Base-by-base conservation (phyloP, 139 green algal genomes). In the Ettlia oleoabundans region DNA sequence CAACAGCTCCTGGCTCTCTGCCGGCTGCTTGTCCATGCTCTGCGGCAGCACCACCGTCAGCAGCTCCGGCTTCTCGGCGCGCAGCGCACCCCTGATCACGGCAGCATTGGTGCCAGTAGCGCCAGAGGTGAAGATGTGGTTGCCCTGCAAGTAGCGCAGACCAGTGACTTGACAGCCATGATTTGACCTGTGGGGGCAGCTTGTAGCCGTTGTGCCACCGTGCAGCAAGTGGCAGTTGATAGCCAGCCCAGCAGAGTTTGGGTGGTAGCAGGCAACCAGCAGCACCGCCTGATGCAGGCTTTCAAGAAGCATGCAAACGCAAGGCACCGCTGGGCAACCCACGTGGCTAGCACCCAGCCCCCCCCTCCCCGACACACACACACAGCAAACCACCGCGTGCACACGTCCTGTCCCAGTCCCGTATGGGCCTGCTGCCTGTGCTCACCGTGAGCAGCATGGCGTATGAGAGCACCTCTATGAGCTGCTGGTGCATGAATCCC, bases 391-490 rank as follows among this genome's bases (percentile, higher is more conserved):
- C n/a, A 10, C 47, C 47, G 47, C 18, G 18, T 38, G 41, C 33
- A 8, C 8, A 26, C 68, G 3, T 8, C 41, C 40, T 10, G n/a
- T 15, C 15, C 40, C 28, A 7, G n/a, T 52, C 30, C 32, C 43
- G 47, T 6, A 10, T 13, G 37, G 9, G 3, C 22, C 21, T 30
- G 28, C 3, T 38, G 66, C 37, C 37, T 76, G 4, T 7, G n/a
- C 93, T 78, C 78, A 96, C 96, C 82, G 96, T 98, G 18, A 98
- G 89, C 5, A 98, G 92, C 90, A 99, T 97, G 4, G 97, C 96
- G 87, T 99, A 99, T 69, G 90, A 93, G 1, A 99, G 91, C 32
- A 99, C 96, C 84, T 99, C 97, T 40, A 99, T 96, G 4, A 99
- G 91, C 85, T 99, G 94, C 80, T 99, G 97, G 84, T 99, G 96